Evolutionary conservation across 192 early-diverging fungal genomes (phyloP).

Genomic region (Podochytrium sp.): DNA sequence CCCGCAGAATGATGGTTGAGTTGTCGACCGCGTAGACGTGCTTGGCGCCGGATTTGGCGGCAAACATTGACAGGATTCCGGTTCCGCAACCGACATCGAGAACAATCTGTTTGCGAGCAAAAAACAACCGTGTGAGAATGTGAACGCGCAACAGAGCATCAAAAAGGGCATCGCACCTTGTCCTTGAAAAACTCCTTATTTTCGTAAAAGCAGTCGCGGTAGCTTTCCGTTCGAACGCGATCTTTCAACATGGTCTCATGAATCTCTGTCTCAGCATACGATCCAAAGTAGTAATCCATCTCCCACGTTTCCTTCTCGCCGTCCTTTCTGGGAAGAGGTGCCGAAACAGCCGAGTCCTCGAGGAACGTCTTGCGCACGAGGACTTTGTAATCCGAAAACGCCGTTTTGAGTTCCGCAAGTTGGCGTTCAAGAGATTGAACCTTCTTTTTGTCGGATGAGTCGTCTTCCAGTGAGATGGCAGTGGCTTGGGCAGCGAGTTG

Average conservation of each 20-base stretch:
- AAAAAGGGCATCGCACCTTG: constrained; percentile 50
- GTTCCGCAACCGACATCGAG: constrained; percentile 91
- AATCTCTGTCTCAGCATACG: constrained; percentile 63
- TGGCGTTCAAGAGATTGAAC: constrained; percentile 24
- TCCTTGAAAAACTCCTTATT: constrained; percentile 85
- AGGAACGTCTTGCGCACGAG: constrained; percentile 51
- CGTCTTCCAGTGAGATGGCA: not conserved
- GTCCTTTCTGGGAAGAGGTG: not conserved
- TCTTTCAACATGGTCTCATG: constrained; percentile 90
- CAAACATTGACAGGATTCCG: constrained; percentile 92
- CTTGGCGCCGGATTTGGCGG: constrained; percentile 82
- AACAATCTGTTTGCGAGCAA: constrained; percentile 52
- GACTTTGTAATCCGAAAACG: constrained; percentile 50
- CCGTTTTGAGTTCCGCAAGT: constrained; percentile 36
- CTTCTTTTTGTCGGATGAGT: constrained; percentile 26
- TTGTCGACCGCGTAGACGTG: constrained; percentile 80
- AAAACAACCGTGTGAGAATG: not conserved
- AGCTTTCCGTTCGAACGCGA: constrained; percentile 75
- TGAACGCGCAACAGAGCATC: not conserved
- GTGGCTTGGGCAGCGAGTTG: constrained; percentile 1
- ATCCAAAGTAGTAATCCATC: constrained; percentile 66
- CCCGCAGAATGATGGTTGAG: constrained; percentile 83
- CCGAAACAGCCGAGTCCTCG: constrained; percentile 27
- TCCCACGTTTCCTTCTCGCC: constrained; percentile 38
- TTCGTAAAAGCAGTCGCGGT: constrained; percentile 80